phyloP scores from a whole-genome alignment of 2,329 filamentous ascomycete genomes.

The Knufia fluminis region DNA sequence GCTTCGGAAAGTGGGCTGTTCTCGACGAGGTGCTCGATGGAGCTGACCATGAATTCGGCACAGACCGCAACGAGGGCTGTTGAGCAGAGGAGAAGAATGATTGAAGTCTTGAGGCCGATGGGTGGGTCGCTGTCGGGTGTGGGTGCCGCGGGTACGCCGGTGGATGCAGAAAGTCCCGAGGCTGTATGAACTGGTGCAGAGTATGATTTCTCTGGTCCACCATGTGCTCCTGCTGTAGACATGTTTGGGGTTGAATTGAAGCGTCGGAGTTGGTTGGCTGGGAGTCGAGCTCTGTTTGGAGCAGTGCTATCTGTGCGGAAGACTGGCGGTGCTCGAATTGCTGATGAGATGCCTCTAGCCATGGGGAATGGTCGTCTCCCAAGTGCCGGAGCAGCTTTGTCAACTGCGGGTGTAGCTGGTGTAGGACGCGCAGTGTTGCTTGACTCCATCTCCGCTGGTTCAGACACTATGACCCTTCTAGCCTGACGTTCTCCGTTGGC shows the following conservation, averaged over 20 bases:
- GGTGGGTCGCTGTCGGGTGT: slow-evolving; percentile 56
- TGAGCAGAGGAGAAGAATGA: slow-evolving; percentile 59
- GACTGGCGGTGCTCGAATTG: slow-evolving; percentile 7
- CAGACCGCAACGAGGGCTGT: slow-evolving; percentile 75
- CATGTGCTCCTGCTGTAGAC: not conserved
- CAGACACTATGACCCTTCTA: not conserved
- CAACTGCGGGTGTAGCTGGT: not conserved
- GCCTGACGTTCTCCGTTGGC: not conserved
- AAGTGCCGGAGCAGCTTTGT: not conserved
- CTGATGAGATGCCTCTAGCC: slow-evolving; percentile 5
- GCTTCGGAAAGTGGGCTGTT: slow-evolving; percentile 44
- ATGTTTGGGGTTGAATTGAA: slow-evolving; percentile 7
- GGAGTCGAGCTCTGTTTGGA: not conserved
- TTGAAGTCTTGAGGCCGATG: slow-evolving; percentile 60
- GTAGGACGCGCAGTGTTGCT: not conserved
- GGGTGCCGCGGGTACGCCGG: slow-evolving; percentile 27
- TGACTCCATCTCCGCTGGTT: not conserved
- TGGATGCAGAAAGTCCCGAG: not conserved
- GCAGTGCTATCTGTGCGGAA: not conserved
- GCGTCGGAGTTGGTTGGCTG: slow-evolving; percentile 1
- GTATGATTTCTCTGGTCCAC: not conserved
- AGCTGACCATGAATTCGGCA: slow-evolving; percentile 55
- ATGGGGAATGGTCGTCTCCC: slow-evolving; percentile 1
- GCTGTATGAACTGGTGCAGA: not conserved
- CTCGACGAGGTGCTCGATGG: slow-evolving; percentile 46